Base-by-base conservation (phyloP, 352 stramenopile genomes). In the Halophytophthora batemanensis region DNA sequence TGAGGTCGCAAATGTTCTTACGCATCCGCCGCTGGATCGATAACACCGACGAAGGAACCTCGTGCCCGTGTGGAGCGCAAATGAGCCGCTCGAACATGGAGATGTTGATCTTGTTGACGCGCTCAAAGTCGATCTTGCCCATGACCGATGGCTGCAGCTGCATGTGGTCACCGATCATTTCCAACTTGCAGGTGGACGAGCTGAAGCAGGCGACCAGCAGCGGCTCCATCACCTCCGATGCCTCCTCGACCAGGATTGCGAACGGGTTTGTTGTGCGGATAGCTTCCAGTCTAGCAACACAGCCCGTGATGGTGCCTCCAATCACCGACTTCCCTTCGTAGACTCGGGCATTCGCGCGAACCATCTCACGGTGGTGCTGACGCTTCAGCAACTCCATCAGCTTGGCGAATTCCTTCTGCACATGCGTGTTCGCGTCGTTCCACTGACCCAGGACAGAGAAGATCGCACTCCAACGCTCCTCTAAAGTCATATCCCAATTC, bases 51-150 rank as follows among this genome's bases (percentile, higher is more conserved):
- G 77, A 89, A 11, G 83, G 85, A 0, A 95, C 74, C 45, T 71
- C 57, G 49, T 89, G 76, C 0, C 69, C 64, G 1, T 58, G 53
- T 10, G 85, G 83, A 1, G 87, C 76, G 45, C 66, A 69, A 50
- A 96, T 91, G 21, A 96, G 55, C n/a, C 85, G 46, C 56, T 96
- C 79, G 60, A 96, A 96, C 78, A 96, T 86, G 13, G 82, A 95
- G 6, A 93, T 79, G 49, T 94, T 93, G 23, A 96, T 88, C 55
- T 86, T 86, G 65, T 95, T 95, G 6, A 90, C 63, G 18, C 66
- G 52, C 34, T 93, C 77, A 48, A 94, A 96, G 50, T 95, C 84
- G 50, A 89, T 92, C 4, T 76, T 80, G 3, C 77, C 80, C 75
- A 92, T 91, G 11, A 96, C 67, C 6, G 71, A 86, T 6, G 87